These are phyloP conservation scores for Phytophthora macrochlamydospora DNA, from an alignment of 352 stramenopile genomes.

Conservation along the genomic window DNA sequence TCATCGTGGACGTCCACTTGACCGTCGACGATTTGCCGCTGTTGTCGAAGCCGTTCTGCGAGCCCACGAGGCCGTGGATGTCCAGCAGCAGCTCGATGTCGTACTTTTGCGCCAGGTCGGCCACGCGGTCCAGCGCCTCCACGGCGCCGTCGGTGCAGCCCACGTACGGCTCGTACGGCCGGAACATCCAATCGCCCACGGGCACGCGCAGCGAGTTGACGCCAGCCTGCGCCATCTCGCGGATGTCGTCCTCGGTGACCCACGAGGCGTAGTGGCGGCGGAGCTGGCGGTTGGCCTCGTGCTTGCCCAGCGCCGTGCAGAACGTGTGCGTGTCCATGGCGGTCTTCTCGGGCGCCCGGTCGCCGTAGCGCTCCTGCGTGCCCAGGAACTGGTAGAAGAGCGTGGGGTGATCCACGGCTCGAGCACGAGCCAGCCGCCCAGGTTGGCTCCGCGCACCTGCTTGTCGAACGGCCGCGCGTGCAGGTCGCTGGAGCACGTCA, in stretches of 20 bases:
- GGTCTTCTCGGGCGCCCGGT: conserved; percentile 77
- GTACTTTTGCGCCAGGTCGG: conserved; percentile 86
- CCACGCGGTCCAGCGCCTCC: conserved; percentile 87
- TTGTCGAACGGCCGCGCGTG: conserved; percentile 70
- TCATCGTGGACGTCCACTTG: conserved; percentile 22
- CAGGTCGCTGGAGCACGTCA: conserved; percentile 65
- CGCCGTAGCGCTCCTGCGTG: conserved; percentile 57
- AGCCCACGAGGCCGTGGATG: conserved; percentile 91
- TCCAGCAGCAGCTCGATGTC: conserved; percentile 90
- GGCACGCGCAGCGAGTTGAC: neutral
- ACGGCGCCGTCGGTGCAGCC: conserved; percentile 92
- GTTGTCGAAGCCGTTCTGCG: conserved; percentile 97
- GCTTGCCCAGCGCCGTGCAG: conserved; percentile 75
- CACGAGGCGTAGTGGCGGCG: conserved; percentile 92
- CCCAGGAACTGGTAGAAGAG: conserved; percentile 29
- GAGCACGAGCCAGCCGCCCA: conserved; percentile 71
- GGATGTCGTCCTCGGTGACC: conserved; percentile 93
- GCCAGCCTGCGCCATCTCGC: conserved; percentile 53
- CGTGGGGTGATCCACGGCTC: conserved; percentile 28
- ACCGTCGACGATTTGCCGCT: conserved; percentile 75
- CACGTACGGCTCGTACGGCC: conserved; percentile 92
- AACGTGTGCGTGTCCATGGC: conserved; percentile 94
- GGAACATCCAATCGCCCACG: conserved; percentile 95
- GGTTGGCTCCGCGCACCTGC: conserved; percentile 41
- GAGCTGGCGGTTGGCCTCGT: conserved; percentile 93